Base-by-base conservation (phyloP, 1,139 yeast genomes). In the Kodamaea fungicola region DNA sequence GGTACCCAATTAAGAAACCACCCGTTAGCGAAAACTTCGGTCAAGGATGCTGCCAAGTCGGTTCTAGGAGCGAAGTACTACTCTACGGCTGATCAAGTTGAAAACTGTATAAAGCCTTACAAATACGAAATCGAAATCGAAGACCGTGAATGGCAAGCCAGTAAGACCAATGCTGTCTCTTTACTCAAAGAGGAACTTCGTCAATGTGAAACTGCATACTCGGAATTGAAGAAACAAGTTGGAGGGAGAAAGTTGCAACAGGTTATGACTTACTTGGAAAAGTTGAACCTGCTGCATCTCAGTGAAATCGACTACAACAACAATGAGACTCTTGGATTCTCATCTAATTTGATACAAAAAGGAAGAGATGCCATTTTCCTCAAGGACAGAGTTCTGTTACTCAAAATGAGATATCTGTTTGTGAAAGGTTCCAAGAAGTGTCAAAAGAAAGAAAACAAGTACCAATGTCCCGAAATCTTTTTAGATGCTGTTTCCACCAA, bases 61-160 rank as follows among this genome's bases (percentile, higher is more conserved):
- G 96, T 94, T 2, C 67, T 94, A 44, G 79, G 82, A 44, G 67
- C 85, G 28, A 79, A 92, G 46, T 92, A 78, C 56, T 88, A 83
- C 48, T 83, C 96, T 1, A 92, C 98, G 0, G 95, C 98, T 0
- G 98, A 94, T 57, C 98, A 94, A 58, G 98, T 94, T 10, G 99
- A 94, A 55, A 94, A 92, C 60, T 90, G 97, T 64, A 90, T 94
- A 54, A 94, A 94, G 59, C 98, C 98, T 2, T 92, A 83, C 64
- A 94, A 94, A 62, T 92, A 92, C 59, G 98, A 94, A 57, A 90
- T 94, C 43, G 98, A 94, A 57, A 78, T 92, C 33, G 98, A 92
- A 54, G 96, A 89, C 52, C 74, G 96, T 31, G 98, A 94, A 57
- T 94, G 99, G 99, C 65, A 71, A 28, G 58, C 76, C 9, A 83